Base-by-base conservation (phyloP, 2,329 filamentous ascomycete species). In the Alternaria novae-zelandiae region DNA sequence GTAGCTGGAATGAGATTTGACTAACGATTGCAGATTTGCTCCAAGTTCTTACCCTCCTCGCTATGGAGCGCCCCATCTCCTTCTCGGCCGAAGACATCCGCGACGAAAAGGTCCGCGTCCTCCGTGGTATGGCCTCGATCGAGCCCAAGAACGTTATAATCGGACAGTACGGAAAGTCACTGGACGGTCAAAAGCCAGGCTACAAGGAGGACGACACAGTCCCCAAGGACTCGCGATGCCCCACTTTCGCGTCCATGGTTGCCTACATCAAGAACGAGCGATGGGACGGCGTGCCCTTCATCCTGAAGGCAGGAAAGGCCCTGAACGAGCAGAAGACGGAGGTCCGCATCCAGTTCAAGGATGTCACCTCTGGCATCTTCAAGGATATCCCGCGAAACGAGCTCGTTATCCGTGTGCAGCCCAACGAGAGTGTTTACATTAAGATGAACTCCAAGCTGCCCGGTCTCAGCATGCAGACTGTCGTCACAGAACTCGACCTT, bases 401-500 rank as follows among this genome's bases (percentile, higher is more conserved):
- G 85, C 91, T 99, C 70, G 96, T 99, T 76, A 97, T 99, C 86
- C 94, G 96, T 72, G 97, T 99, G 70, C 96, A 99, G 86, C 96
- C 96, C 75, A 99, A 99, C 85, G 96, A 99, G 87, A 97, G 93
- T 80, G 94, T 99, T 72, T 99, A 99, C 85, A 97, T 98, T 83
- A 99, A 99, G 90, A 99, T 99, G 96, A 99, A 99, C 90, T 98
- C 95, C 28, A 99, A 99, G 87, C 87, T 99, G 63, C 96, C 96
- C 20, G 96, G 96, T 75, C 86, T 99, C 76, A 98, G 94, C 86
- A 99, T 98, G 94, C 96, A 99, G 87, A 99, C 96, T 12, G 96
- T 98, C 43, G 93, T 97, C 74, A 99, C 96, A 64, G 96, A 99
- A 85, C 91, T 99, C 64, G 96, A 99, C 79, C 89, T 99, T 72